These are phyloP conservation scores for Suillus luteus DNA, from an alignment of 768 basidiomycete species.

Conservation along the genomic window DNA sequence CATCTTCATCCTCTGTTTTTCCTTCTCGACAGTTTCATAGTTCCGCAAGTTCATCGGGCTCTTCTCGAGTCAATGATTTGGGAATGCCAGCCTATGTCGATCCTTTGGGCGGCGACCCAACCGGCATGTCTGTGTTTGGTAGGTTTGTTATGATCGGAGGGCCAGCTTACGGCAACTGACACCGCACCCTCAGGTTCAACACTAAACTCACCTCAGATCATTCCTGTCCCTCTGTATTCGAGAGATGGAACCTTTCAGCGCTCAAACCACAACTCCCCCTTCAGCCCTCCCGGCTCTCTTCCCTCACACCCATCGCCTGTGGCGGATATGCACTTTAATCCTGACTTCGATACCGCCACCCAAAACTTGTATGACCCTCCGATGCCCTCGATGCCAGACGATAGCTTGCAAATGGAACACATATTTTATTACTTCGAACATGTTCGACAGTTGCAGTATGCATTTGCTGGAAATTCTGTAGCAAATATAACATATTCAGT, in stretches of 20 bases:
- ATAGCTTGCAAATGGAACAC: slow-evolving; percentile 55
- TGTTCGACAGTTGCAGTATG: slow-evolving; percentile 65
- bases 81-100: slow-evolving; percentile 24
- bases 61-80: slow-evolving; percentile 26
- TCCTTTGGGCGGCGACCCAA: slow-evolving; percentile 23
- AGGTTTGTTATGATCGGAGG: slow-evolving; percentile 2
- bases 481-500: slow-evolving; percentile 69
- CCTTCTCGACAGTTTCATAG: slow-evolving; percentile 30
- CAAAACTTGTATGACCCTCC: slow-evolving; percentile 32
- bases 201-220: slow-evolving; percentile 34
- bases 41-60: slow-evolving; percentile 23
- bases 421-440: slow-evolving; percentile 77
- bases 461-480: slow-evolving; percentile 62
- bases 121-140: slow-evolving; percentile 33
- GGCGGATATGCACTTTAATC: slow-evolving; percentile 35
- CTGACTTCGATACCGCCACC: slow-evolving; percentile 37
- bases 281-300: slow-evolving; percentile 36
- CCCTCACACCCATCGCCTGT: slow-evolving; percentile 36
- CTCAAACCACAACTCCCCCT: slow-evolving; percentile 33
- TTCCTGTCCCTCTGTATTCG: slow-evolving; percentile 27
- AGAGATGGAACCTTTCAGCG: slow-evolving; percentile 30
- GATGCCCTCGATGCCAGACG: slow-evolving; percentile 34
- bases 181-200: slow-evolving; percentile 23
- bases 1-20: slow-evolving; percentile 36
- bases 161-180: slow-evolving; percentile 17